phyloP scores from a whole-genome alignment of 2,329 filamentous ascomycete genomes.

The Apiospora phragmitis region DNA sequence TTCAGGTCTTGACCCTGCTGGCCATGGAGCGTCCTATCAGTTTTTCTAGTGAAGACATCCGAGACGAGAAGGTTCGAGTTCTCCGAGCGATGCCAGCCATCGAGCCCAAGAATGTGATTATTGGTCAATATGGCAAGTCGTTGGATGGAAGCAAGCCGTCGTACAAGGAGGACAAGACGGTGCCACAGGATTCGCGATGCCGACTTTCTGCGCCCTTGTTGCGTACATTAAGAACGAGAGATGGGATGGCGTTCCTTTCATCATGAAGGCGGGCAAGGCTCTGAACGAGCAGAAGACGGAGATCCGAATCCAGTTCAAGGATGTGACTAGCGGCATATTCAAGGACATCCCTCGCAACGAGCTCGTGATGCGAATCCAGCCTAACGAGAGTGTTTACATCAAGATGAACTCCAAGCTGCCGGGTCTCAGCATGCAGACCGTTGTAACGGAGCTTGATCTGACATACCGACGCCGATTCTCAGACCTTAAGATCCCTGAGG shows the following conservation, averaged over 20 bases:
- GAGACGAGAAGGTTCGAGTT: conserved; percentile 97
- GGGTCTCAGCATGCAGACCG: conserved; percentile 98
- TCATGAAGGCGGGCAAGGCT: conserved; percentile 98
- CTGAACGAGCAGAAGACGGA: conserved; percentile 99
- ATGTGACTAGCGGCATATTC: conserved; percentile 98
- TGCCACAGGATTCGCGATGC: conserved; percentile 95
- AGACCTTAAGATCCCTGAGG: conserved; percentile 98
- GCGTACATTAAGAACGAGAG: conserved; percentile 99
- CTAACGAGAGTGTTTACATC: conserved; percentile 99
- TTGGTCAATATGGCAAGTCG: conserved; percentile 96
- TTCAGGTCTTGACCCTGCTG: conserved; percentile 93
- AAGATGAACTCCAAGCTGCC: conserved; percentile 99
- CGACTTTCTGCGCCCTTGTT: conserved; percentile 95
- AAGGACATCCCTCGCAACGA: conserved; percentile 99
- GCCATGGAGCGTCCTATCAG: conserved; percentile 99
- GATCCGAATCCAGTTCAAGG: conserved; percentile 98
- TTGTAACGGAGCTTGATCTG: conserved; percentile 95
- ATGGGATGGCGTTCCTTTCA: conserved; percentile 99
- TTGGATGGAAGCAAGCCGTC: conserved; percentile 94
- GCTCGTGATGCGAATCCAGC: conserved; percentile 98
- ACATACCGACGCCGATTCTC: conserved; percentile 98
- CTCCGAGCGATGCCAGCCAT: conserved; percentile 91
- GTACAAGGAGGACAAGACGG: conserved; percentile 98
- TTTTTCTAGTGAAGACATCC: conserved; percentile 96
- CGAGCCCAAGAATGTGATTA: conserved; percentile 99